These are phyloP conservation scores for Chlorella ohadii DNA, from an alignment of 139 green algal genomes.

Conservation along the genomic window DNA sequence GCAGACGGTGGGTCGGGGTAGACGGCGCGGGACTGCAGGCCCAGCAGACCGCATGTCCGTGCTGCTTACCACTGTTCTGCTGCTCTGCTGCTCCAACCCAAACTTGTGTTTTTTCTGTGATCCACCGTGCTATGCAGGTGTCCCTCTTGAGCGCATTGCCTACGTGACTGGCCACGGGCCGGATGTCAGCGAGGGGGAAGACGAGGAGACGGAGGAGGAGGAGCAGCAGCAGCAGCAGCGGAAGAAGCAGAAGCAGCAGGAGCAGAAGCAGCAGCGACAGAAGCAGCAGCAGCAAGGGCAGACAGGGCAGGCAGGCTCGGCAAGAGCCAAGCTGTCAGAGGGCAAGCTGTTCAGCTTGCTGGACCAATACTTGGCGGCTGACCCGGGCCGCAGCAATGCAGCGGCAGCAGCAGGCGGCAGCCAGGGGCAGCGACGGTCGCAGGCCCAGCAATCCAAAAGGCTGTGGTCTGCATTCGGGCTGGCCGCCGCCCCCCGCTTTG, in stretches of 20 bases:
- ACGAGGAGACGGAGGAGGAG: background rate
- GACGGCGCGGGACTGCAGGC: too few species aligned
- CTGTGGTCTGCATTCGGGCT: background rate
- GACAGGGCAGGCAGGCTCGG: background rate
- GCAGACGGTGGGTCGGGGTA: too few species aligned
- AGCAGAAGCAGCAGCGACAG: background rate
- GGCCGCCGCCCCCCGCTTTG: background rate
- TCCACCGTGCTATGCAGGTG: slow-evolving; percentile 18
- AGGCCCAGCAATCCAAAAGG: background rate
- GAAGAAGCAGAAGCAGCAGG: background rate
- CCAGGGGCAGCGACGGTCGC: background rate
- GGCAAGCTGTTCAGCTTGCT: background rate
- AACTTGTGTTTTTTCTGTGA: too few species aligned
- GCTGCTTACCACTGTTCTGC: too few species aligned
- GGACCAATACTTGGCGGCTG: background rate
- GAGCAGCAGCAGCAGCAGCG: slow-evolving; percentile 2
- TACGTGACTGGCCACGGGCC: slow-evolving; percentile 25
- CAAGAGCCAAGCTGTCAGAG: background rate
- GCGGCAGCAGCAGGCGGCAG: background rate
- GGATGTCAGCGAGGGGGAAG: background rate
- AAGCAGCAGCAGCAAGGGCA: background rate
- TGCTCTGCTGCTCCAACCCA: background rate
- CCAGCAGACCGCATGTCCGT: too few species aligned
- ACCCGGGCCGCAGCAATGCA: background rate
- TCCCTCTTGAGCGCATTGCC: slow-evolving; percentile 18